phyloP scores from a whole-genome alignment of 2,329 filamentous ascomycete species.

The Aspergillus phoenicis region DNA sequence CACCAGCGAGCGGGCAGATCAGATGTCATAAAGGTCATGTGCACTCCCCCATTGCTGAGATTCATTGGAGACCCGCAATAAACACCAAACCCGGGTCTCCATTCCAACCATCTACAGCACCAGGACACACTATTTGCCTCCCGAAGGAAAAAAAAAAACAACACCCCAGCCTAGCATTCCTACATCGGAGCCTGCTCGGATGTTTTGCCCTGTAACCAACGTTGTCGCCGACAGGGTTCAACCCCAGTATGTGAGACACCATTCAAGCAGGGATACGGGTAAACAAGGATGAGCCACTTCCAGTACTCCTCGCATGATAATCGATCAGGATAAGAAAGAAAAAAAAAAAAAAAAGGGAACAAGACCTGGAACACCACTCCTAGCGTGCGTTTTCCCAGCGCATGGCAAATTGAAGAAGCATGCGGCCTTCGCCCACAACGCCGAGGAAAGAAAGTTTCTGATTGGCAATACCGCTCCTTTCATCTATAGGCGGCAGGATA shows the following conservation, averaged over 20 bases:
- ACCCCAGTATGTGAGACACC: slow-evolving; percentile 12
- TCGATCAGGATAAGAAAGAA: not conserved
- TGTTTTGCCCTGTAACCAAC: slow-evolving; percentile 6
- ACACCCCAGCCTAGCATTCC: slow-evolving; percentile 3
- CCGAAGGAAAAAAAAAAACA: not conserved
- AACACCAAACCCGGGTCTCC: not conserved
- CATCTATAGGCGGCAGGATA: not conserved
- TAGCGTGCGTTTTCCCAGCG: not conserved
- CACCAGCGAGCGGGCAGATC: slow-evolving; percentile 4
- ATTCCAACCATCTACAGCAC: slow-evolving; percentile 4
- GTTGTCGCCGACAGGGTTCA: slow-evolving; percentile 8
- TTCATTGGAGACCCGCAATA: not conserved
- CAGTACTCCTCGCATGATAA: slow-evolving; percentile 7
- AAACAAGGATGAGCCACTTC: slow-evolving; percentile 7
- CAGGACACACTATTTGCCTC: not conserved
- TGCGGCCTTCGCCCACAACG: not conserved
- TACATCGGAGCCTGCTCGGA: slow-evolving; percentile 8
- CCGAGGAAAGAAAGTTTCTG: slow-evolving; percentile 1
- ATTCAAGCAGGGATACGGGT: slow-evolving; percentile 9
- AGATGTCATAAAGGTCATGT: slow-evolving; percentile 16
- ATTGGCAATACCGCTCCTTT: slow-evolving; percentile 4
- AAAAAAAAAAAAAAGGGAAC: not conserved
- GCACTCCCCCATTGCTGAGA: not conserved
- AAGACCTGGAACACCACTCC: slow-evolving; percentile 1
- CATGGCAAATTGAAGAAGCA: slow-evolving; percentile 5